Evolutionary conservation across 768 basidiomycete species (phyloP).

Genomic region (Dioszegia crocea): DNA sequence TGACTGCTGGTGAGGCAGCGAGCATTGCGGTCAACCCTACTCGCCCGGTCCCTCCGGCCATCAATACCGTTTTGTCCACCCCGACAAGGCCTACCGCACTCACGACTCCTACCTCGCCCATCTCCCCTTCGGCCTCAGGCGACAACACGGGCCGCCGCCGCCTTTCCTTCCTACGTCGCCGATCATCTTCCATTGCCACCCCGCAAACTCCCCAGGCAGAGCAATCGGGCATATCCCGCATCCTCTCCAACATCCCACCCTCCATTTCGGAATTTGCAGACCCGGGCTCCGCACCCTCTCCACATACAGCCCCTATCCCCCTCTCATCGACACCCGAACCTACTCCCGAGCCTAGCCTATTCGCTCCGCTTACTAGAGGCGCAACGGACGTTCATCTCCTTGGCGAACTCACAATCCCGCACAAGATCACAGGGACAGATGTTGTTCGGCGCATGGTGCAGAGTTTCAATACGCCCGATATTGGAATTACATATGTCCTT

Average conservation of each 20-base stretch:
- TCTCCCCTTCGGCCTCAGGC: not conserved
- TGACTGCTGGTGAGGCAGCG: not conserved
- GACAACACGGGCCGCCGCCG: not conserved
- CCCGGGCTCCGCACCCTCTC: not conserved
- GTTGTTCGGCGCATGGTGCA: constrained; percentile 19
- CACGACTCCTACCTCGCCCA: not conserved
- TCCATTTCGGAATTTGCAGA: constrained; percentile 6
- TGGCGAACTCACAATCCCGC: constrained; percentile 22
- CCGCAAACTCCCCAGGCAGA: not conserved
- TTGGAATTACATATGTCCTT: constrained; percentile 38
- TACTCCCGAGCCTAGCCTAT: not conserved
- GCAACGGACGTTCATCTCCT: constrained; percentile 38
- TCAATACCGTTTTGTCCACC: not conserved
- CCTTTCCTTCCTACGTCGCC: constrained; percentile 6
- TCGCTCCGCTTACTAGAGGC: constrained; percentile 5
- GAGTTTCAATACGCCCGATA: constrained; percentile 35
- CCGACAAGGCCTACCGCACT: not conserved
- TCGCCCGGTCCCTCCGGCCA: not conserved
- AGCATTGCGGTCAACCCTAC: no score
- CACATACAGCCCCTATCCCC: no score
- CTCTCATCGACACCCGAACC: not conserved
- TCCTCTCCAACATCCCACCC: constrained; percentile 10
- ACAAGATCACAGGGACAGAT: constrained; percentile 8
- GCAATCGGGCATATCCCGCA: not conserved
- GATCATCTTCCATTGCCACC: not conserved